A percentile compares a stretch with the other conserved stretches of the same genome.
These are phyloP conservation scores for Phytophthora quininea DNA, from an alignment of 352 stramenopile species.

Conservation along the genomic window DNA sequence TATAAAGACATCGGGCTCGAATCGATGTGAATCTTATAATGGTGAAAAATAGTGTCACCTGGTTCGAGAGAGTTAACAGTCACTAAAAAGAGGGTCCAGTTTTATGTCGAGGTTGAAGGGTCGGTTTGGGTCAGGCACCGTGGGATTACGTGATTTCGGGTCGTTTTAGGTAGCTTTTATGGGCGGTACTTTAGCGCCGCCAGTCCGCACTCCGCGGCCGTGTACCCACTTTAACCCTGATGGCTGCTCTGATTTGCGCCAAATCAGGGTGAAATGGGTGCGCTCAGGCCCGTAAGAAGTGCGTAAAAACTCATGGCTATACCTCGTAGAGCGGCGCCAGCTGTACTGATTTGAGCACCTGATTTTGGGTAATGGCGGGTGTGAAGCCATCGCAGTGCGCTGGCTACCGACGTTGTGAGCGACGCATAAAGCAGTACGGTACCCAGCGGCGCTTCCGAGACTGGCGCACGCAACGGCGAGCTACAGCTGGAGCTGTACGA, in stretches of 20 bases:
- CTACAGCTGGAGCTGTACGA: too few relatives aligned
- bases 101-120: not conserved
- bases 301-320: not conserved
- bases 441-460: not conserved
- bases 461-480: too few relatives aligned
- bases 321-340: not conserved
- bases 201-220: too few relatives aligned
- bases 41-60: not conserved
- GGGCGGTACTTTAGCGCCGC: too few relatives aligned
- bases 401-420: too few relatives aligned
- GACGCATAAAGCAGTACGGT: not conserved
- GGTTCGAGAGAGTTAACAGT: not conserved
- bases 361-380: not conserved
- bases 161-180: not conserved
- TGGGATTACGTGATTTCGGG: not conserved
- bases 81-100: not conserved
- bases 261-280: not conserved
- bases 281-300: not conserved
- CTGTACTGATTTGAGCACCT: not conserved
- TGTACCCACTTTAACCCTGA: too few relatives aligned
- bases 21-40: not conserved
- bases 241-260: too few relatives aligned
- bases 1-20: not conserved
- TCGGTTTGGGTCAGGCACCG: not conserved
- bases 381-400: not conserved